Evolutionary conservation across 768 basidiomycete species (phyloP).

Genomic region (Calocybe cyanea): DNA sequence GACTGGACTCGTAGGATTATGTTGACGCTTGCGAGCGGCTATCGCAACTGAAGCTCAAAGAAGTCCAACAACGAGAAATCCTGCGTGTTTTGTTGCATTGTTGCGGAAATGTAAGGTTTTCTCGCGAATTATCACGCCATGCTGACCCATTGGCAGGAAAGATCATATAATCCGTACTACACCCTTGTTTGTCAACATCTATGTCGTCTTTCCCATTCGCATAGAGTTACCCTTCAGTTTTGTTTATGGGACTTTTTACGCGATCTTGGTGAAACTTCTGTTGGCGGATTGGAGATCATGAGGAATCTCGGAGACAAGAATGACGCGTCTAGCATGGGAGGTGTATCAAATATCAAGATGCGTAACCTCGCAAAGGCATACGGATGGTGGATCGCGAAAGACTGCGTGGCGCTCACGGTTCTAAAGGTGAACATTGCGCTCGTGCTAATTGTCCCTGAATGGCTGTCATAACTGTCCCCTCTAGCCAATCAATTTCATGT

Average conservation of each 20-base stretch:
- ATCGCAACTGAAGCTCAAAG: conserved; percentile 75
- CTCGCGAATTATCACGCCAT: background rate
- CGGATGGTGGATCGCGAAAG: conserved; percentile 93
- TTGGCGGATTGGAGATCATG: conserved; percentile 76
- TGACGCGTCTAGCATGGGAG: conserved; percentile 44
- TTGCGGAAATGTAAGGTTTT: conserved; percentile 69
- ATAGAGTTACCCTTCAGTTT: conserved; percentile 92
- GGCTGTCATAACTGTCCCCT: background rate
- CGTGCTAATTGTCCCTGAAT: background rate
- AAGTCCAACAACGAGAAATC: conserved; percentile 92
- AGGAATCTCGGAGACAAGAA: conserved; percentile 41
- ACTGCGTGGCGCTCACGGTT: conserved; percentile 65
- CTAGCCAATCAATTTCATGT: conserved; percentile 86
- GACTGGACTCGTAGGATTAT: conserved; percentile 64
- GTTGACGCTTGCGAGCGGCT: conserved; percentile 94
- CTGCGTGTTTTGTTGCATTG: conserved; percentile 92
- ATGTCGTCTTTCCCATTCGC: conserved; percentile 71
- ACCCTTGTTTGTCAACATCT: conserved; percentile 84
- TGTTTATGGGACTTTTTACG: conserved; percentile 96
- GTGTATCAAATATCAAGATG: conserved; percentile 53
- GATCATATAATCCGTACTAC: conserved; percentile 93
- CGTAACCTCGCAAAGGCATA: conserved; percentile 80
- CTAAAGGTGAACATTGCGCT: conserved; percentile 63
- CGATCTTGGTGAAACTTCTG: conserved; percentile 78
- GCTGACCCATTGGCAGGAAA: conserved; percentile 54